Conservation (phyloP, 495 filamentous ascomycete species). For the Pseudomonodictys pantanalensis region DNA sequence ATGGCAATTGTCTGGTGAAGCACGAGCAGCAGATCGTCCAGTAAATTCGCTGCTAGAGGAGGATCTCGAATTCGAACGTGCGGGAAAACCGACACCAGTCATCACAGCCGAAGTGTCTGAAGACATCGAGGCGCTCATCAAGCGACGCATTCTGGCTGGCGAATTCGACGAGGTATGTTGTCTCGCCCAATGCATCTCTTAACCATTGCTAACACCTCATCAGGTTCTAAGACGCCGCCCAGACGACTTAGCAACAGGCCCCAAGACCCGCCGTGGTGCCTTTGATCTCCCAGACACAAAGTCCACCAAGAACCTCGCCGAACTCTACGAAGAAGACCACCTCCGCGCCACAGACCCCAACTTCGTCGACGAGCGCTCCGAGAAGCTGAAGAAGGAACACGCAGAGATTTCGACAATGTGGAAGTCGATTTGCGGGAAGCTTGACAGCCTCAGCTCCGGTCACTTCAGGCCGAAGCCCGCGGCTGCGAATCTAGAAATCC, state of each 20-base stretch:
- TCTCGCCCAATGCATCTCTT: no score
- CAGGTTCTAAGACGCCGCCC: slow-evolving; percentile 81
- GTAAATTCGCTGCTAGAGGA: slow-evolving; percentile 91
- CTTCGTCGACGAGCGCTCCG: slow-evolving; percentile 75
- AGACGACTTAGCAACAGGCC: slow-evolving; percentile 55
- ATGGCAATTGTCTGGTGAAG: slow-evolving; percentile 90
- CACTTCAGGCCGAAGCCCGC: slow-evolving; percentile 89
- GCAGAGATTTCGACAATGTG: slow-evolving; percentile 81
- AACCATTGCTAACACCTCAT: no score
- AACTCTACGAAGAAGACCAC: slow-evolving; percentile 93
- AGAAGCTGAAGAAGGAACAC: slow-evolving; percentile 78
- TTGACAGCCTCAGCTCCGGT: slow-evolving; percentile 90
- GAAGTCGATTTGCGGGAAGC: slow-evolving; percentile 72
- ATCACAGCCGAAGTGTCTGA: slow-evolving; percentile 93
- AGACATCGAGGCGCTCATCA: slow-evolving; percentile 90
- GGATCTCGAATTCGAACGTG: slow-evolving; percentile 91
- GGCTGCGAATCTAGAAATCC: slow-evolving; percentile 74
- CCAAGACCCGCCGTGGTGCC: slow-evolving; percentile 57
- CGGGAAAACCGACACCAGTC: slow-evolving; percentile 92
- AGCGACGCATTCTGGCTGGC: slow-evolving; percentile 82
- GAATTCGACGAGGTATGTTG: slow-evolving; percentile 98
- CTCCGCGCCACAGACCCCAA: slow-evolving; percentile 72
- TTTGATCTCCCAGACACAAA: slow-evolving; percentile 88
- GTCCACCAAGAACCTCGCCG: slow-evolving; percentile 78
- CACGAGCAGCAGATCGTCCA: slow-evolving; percentile 74